These are phyloP conservation scores for Leccinum olivaceoglutinosum DNA, from an alignment of 1,284 basidiomycete genomes.

Conservation along the genomic window DNA sequence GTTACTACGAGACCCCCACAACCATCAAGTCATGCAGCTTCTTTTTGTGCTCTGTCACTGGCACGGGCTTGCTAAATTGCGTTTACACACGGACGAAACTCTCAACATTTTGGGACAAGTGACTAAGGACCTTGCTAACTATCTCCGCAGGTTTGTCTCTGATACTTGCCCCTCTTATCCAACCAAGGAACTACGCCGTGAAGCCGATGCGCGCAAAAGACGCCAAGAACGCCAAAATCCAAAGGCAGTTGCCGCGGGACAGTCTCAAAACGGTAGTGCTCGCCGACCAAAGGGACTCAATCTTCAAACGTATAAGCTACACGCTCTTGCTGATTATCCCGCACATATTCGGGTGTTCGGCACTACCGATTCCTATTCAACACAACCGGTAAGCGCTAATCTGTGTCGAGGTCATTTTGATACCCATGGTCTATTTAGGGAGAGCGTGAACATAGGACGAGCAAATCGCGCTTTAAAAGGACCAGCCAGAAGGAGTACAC, in stretches of 20 bases:
- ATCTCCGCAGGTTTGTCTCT: not conserved
- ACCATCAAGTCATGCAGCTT: not conserved
- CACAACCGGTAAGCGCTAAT: not conserved
- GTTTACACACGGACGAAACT: not conserved
- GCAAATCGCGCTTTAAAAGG: not conserved
- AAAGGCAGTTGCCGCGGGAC: not conserved
- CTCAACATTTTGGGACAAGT: not conserved
- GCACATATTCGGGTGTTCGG: not conserved
- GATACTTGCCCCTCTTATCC: not conserved
- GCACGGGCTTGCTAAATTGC: not conserved
- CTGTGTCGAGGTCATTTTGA: not conserved
- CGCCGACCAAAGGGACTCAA: not conserved
- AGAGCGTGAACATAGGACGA: not conserved
- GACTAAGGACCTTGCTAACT: not conserved
- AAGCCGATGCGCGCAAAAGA: not conserved
- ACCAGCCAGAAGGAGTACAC: not conserved
- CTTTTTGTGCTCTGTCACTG: not conserved
- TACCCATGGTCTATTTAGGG: not conserved
- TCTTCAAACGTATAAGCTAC: not conserved
- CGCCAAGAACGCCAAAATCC: not conserved
- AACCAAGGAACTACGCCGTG: not conserved
- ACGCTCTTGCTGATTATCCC: not conserved
- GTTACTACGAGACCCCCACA: not conserved
- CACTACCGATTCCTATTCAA: not conserved
- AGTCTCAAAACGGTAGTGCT: not conserved